Base-by-base conservation (phyloP, 345 rosid genomes). In the Aethionema arabicum region DNA sequence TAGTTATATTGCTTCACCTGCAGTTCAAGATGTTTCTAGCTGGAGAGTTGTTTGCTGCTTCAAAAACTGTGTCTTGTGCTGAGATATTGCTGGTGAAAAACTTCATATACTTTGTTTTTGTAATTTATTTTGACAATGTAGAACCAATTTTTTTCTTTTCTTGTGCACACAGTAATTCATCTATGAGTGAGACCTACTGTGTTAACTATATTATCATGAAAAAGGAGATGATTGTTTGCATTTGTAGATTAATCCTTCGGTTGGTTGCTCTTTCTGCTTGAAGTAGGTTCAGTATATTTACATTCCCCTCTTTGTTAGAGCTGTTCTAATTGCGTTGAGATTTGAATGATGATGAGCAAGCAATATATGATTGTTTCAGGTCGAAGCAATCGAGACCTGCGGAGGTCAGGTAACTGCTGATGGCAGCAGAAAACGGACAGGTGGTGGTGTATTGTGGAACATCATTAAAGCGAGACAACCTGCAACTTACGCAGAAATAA, bases 371-470 rank as follows among this genome's bases (percentile, higher is more conserved):
- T 40, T 33, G 38, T 73, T 60, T 55, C 79, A 93, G 99, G 96
- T 87, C 66, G 86, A 77, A 72, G 97, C 83, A 27, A 65, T 90
- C 60, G 96, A 83, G 81, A 73, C 81, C 43, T 87, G 96, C 73
- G 99, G 99, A 44, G 99, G 99, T 56, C 96, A 93, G 82, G 83
- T 69, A 81, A 93, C 99, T 41, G 90, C 86, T 69, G 97, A 93
- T 74, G 88, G 96, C 36, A 79, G 68, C 68, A 90, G 92, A 11
- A 63, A 32, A 30, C 85, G 95, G 32, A 87, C 86, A 32, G 80
- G 97, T 68, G 97, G 96, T 56, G 99, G 99, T 14, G 70, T 93
- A 50, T 61, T 93, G 51, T 90, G 97, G 99, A 86, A 75, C 65
- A 80, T 85, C 66, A 80, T 93, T 67, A 90, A 85, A 90, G 74